Conservation (phyloP, 352 stramenopile genomes). For the Pythium oligandrum region DNA sequence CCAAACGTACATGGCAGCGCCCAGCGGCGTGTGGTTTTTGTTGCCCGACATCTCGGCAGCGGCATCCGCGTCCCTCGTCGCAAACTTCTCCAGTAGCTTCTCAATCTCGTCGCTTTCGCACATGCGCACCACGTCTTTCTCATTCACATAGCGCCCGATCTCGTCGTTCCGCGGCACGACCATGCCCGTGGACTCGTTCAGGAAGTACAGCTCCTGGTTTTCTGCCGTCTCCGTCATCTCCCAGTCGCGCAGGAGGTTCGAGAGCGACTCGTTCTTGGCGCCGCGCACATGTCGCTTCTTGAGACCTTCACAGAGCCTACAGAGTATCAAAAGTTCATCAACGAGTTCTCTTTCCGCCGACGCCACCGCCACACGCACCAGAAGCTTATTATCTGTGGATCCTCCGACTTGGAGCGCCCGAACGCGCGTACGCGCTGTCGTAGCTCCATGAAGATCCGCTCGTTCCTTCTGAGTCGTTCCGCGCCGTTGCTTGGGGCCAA, state of each 20-base stretch:
- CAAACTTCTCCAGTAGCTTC: slow-evolving; percentile 64
- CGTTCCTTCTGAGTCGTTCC: too few species aligned
- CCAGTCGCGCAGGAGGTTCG: slow-evolving; percentile 37
- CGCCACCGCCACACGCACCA: slow-evolving; percentile 29
- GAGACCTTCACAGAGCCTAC: slow-evolving; percentile 62
- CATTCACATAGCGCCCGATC: slow-evolving; percentile 58
- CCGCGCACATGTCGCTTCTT: slow-evolving; percentile 62
- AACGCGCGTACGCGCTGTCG: slow-evolving; percentile 35
- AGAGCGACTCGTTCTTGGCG: slow-evolving; percentile 41
- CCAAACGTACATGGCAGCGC: slow-evolving; percentile 42
- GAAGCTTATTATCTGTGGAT: slow-evolving; percentile 41
- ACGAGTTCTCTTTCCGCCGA: not conserved
- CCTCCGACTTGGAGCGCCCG: slow-evolving; percentile 23
- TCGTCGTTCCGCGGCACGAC: slow-evolving; percentile 50
- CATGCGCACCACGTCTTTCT: slow-evolving; percentile 69
- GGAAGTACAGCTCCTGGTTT: slow-evolving; percentile 40
- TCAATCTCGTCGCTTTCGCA: slow-evolving; percentile 55
- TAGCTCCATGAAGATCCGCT: slow-evolving; percentile 26
- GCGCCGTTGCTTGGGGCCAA: too few species aligned
- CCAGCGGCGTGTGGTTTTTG: slow-evolving; percentile 48
- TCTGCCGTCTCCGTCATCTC: slow-evolving; percentile 23
- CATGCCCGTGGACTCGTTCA: slow-evolving; percentile 73
- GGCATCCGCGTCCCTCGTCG: slow-evolving; percentile 46
- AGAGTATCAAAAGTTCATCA: not conserved
- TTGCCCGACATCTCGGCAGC: slow-evolving; percentile 53